A percentile compares a stretch with the other conserved stretches of the same genome.
Conservation (phyloP, 345 rosid species). For the Mercurialis annua region DNA sequence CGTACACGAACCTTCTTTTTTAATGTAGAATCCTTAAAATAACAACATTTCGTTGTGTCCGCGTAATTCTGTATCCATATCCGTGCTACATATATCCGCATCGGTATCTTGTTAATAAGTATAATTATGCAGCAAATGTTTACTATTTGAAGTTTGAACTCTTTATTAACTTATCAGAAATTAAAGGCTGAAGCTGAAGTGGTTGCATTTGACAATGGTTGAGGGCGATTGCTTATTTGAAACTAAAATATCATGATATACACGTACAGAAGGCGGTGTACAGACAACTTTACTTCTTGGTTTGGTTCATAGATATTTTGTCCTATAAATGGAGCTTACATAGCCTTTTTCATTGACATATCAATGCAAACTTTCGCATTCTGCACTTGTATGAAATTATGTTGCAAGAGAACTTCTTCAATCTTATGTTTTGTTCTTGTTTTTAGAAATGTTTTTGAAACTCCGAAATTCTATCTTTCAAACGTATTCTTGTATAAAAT, state of each 20-base stretch:
- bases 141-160: background rate
- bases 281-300: background rate
- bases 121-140: background rate
- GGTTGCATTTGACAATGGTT: background rate
- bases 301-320: background rate
- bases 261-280: background rate
- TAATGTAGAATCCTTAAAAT: too few relatives aligned
- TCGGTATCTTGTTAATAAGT: background rate
- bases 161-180: constrained; percentile 24
- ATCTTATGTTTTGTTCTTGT: too few relatives aligned
- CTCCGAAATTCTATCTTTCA: too few relatives aligned
- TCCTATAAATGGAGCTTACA: background rate
- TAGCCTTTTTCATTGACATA: background rate
- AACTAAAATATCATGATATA: background rate
- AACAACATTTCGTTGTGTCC: too few relatives aligned
- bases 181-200: constrained; percentile 30
- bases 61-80: too few relatives aligned
- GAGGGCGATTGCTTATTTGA: constrained; percentile 13
- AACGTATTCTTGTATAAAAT: too few relatives aligned
- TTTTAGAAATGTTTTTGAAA: too few relatives aligned
- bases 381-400: background rate
- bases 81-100: too few relatives aligned
- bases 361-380: background rate
- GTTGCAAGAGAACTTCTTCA: too few relatives aligned
- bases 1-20: too few relatives aligned